Percentiles rank a stretch among this genome's conserved stretches.
Evolutionary conservation across 2,329 filamentous ascomycete species (phyloP).

Genomic region (Sarocladium brachiariae): DNA sequence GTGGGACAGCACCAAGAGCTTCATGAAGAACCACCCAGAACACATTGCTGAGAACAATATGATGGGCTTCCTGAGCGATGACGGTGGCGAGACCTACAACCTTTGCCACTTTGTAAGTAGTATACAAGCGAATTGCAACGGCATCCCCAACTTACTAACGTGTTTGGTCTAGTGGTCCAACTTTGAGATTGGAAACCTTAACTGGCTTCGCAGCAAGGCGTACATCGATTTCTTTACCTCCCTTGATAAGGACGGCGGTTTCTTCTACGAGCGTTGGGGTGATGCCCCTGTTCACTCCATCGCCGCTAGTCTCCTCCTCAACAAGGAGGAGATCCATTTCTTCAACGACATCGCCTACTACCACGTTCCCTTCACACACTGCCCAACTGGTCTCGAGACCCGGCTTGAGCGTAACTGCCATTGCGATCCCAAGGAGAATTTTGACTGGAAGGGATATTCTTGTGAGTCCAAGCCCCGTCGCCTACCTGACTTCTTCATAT

Average conservation of each 20-base stretch:
- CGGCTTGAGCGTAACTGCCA: slow-evolving; percentile 82
- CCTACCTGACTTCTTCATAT: no score
- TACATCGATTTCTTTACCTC: slow-evolving; percentile 89
- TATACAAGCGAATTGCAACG: no score
- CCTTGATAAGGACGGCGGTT: slow-evolving; percentile 85
- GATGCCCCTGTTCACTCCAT: slow-evolving; percentile 99
- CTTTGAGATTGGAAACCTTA: slow-evolving; percentile 90
- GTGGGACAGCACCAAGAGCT: slow-evolving; percentile 93
- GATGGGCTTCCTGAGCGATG: slow-evolving; percentile 86
- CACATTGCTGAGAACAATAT: slow-evolving; percentile 80
- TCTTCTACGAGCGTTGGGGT: slow-evolving; percentile 99
- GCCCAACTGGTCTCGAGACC: slow-evolving; percentile 81
- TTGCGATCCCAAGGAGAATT: slow-evolving; percentile 94
- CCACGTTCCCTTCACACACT: slow-evolving; percentile 96
- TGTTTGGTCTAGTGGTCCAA: slow-evolving; percentile 75
- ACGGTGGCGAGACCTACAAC: slow-evolving; percentile 88
- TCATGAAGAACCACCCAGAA: slow-evolving; percentile 84
- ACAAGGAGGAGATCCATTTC: slow-evolving; percentile 94
- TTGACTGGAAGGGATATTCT: slow-evolving; percentile 98
- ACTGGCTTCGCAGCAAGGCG: slow-evolving; percentile 84
- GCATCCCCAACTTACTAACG: no score
- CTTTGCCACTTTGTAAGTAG: slow-evolving; percentile 86
- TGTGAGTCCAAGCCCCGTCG: slow-evolving; percentile 70
- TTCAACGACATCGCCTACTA: slow-evolving; percentile 99
- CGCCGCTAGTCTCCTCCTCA: slow-evolving; percentile 76